Conservation (phyloP, 345 rosid species). For the Mangifera indica region DNA sequence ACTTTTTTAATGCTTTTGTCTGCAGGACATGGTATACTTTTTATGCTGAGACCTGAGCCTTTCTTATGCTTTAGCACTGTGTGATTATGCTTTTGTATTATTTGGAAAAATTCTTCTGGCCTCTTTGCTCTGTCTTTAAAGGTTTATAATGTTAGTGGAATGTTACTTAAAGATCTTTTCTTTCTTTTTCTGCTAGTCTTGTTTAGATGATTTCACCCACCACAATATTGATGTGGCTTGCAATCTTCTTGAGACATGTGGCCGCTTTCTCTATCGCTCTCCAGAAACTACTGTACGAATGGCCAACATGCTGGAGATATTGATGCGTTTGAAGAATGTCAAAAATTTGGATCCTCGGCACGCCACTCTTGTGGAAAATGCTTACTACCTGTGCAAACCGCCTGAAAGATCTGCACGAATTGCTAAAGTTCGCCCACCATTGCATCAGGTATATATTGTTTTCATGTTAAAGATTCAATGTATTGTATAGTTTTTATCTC, state of each 20-base stretch:
- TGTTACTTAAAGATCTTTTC: constrained; percentile 11
- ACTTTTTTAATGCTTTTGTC: background rate
- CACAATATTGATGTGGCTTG: constrained; percentile 99
- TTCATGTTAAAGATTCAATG: background rate
- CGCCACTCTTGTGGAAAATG: constrained; percentile 97
- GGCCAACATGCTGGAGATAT: constrained; percentile 97
- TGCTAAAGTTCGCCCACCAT: constrained; percentile 86
- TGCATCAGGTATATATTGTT: constrained; percentile 66
- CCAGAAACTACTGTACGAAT: constrained; percentile 91
- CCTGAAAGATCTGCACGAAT: constrained; percentile 97
- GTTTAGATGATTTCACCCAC: constrained; percentile 98
- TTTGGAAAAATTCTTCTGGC: background rate
- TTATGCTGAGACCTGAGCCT: background rate
- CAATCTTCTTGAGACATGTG: constrained; percentile 98
- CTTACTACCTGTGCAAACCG: constrained; percentile 96
- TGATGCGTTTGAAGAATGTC: constrained; percentile 99
- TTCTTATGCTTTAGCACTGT: background rate
- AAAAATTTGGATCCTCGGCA: constrained; percentile 98
- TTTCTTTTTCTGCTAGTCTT: constrained; percentile 54
- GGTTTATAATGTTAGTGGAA: background rate
- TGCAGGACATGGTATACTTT: background rate
- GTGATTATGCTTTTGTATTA: background rate
- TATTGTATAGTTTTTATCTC: constrained; percentile 8
- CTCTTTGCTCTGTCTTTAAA: background rate
- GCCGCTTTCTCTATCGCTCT: constrained; percentile 94